A percentile compares a stretch with the other conserved stretches of the same genome.
phyloP scores from a whole-genome alignment of 768 basidiomycete species.

The Clitopilus passeckerianus region DNA sequence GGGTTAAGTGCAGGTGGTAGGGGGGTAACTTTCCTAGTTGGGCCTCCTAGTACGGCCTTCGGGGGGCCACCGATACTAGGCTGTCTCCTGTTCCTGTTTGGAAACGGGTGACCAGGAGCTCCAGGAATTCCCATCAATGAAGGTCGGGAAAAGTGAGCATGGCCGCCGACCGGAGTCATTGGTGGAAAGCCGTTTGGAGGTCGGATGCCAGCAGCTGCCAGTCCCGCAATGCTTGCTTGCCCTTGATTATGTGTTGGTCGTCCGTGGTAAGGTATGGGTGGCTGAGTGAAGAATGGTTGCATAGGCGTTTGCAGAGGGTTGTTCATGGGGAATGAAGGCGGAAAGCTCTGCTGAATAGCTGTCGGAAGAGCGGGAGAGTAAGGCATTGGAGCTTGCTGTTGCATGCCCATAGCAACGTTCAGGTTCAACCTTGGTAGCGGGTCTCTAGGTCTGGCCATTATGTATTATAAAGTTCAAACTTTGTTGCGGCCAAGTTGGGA shows the following conservation, averaged over 20 bases:
- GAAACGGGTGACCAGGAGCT: conserved; percentile 39
- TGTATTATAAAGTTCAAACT: background rate
- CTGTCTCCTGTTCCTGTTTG: conserved; percentile 60
- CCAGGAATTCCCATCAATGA: conserved; percentile 38
- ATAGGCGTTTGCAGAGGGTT: conserved; percentile 66
- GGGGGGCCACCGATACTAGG: conserved; percentile 85
- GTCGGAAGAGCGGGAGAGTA: conserved; percentile 67
- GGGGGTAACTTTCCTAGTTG: conserved; percentile 71
- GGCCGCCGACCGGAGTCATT: conserved; percentile 55
- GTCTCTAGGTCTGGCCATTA: conserved; percentile 41
- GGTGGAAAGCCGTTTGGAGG: conserved; percentile 47
- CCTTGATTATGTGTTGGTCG: conserved; percentile 54
- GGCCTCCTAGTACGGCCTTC: conserved; percentile 79
- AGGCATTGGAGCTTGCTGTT: conserved; percentile 48
- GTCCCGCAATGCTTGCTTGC: conserved; percentile 57
- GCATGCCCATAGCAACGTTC: conserved; percentile 46
- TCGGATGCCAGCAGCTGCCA: conserved; percentile 55
- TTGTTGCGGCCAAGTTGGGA: background rate
- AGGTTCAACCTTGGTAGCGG: conserved; percentile 56
- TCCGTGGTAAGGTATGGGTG: conserved; percentile 43
- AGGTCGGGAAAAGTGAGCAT: conserved; percentile 48
- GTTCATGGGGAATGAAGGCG: conserved; percentile 45
- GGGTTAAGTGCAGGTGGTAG: conserved; percentile 33
- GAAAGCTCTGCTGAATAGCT: conserved; percentile 51
- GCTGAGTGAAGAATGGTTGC: conserved; percentile 59